Evolutionary conservation across 2,329 filamentous ascomycete species (phyloP).

Genomic region (Colletotrichum sp.): DNA sequence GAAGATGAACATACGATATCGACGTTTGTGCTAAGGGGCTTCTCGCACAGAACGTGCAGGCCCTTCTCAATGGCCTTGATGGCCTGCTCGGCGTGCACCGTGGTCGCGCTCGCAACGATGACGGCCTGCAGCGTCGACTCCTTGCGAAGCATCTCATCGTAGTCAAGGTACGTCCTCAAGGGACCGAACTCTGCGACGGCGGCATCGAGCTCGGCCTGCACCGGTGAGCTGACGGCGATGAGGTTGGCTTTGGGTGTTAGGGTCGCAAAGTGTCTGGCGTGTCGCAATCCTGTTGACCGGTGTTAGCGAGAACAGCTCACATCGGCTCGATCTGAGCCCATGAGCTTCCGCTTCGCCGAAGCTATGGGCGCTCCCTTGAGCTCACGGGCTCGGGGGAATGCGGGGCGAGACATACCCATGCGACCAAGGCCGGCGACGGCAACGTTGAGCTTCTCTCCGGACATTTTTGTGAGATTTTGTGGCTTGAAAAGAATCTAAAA

Average conservation of each 20-base stretch:
- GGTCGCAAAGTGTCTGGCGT: slow-evolving; percentile 14
- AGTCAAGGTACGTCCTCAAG: slow-evolving; percentile 4
- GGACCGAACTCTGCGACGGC: slow-evolving; percentile 11
- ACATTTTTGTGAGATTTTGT: not conserved
- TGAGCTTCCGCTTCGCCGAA: not conserved
- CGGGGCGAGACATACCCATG: slow-evolving; percentile 41
- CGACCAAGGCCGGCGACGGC: slow-evolving; percentile 55
- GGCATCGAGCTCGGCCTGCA: slow-evolving; percentile 11
- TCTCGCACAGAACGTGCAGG: slow-evolving; percentile 64
- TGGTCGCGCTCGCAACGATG: slow-evolving; percentile 47
- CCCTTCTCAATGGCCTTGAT: slow-evolving; percentile 60
- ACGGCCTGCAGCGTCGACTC: slow-evolving; percentile 38
- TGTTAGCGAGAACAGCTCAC: not conserved
- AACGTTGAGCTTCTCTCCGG: slow-evolving; percentile 39
- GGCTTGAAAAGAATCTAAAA: not conserved
- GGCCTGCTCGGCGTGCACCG: slow-evolving; percentile 62
- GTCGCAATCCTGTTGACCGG: not conserved
- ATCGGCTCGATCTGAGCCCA: not conserved
- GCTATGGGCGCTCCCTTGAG: not conserved
- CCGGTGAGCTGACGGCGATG: slow-evolving; percentile 12
- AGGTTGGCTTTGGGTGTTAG: slow-evolving; percentile 7
- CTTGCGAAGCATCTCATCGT: slow-evolving; percentile 8
- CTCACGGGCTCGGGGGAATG: not conserved
- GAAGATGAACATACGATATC: slow-evolving; percentile 53
- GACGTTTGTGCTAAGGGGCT: slow-evolving; percentile 62